Conservation (phyloP, 208 protist genomes). For the Tritrichomonas musculus region DNA sequence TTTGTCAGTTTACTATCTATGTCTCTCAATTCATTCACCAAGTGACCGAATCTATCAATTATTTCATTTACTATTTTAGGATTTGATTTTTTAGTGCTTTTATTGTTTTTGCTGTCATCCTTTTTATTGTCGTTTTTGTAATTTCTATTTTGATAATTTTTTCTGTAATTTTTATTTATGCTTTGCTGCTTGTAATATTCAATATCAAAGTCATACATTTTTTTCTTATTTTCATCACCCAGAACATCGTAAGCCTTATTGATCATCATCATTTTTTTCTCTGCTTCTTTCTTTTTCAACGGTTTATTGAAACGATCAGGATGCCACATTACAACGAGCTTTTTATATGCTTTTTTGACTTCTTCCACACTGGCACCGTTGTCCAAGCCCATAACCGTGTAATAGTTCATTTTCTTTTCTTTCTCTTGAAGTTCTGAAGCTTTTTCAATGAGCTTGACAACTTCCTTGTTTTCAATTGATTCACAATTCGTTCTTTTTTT, state of each 20-base stretch:
- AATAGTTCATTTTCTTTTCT: neutral
- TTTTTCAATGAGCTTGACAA: neutral
- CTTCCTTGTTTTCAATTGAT: neutral
- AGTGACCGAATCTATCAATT: no score
- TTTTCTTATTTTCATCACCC: neutral
- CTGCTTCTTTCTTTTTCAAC: neutral
- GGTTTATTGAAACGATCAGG: neutral
- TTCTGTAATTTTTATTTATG: no score
- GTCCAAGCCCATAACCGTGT: neutral
- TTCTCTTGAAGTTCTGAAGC: neutral
- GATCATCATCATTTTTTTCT: constrained; percentile 21
- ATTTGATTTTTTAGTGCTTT: no score
- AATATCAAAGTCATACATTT: neutral
- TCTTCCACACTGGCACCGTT: neutral
- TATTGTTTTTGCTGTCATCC: no score
- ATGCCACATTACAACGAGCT: neutral
- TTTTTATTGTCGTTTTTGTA: no score
- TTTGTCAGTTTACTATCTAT: no score
- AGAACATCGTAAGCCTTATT: neutral
- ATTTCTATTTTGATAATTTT: no score
- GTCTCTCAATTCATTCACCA: no score
- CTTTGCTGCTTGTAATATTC: no score
- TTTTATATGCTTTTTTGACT: neutral
- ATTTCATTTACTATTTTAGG: no score
- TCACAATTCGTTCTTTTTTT: neutral